Conservation (phyloP, 2,329 filamentous ascomycete species). For the Magnaporthiopsis rhizophila region DNA sequence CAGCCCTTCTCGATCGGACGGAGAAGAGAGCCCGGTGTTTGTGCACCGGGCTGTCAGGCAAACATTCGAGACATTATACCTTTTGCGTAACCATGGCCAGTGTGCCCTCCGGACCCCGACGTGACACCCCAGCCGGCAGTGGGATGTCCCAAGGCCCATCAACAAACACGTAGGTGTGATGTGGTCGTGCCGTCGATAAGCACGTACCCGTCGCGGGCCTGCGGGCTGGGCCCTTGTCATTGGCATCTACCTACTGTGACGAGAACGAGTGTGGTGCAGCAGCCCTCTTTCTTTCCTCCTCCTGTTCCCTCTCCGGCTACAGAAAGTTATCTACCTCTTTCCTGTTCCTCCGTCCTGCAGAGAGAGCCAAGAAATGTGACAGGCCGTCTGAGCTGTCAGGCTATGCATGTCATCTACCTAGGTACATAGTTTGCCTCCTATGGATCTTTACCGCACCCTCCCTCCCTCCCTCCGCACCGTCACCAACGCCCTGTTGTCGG, state of each 20-base stretch:
- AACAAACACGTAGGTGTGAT: background rate
- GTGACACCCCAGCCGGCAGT: background rate
- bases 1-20: background rate
- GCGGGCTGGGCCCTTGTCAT: too few relatives aligned
- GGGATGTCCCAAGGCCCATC: background rate
- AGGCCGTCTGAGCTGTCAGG: background rate
- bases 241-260: background rate
- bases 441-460: background rate
- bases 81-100: background rate
- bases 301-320: background rate
- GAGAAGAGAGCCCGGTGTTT: background rate
- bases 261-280: background rate
- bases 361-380: background rate
- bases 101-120: background rate
- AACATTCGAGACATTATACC: background rate
- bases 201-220: background rate
- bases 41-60: background rate
- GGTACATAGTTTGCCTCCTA: background rate
- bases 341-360: background rate
- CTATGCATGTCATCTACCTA: background rate
- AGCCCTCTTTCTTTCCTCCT: background rate
- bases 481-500: background rate
- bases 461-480: background rate
- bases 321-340: background rate
- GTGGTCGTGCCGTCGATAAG: background rate